Evolutionary conservation across 2,329 filamentous ascomycete genomes (phyloP).

Genomic region (Fusarium duplospermum): DNA sequence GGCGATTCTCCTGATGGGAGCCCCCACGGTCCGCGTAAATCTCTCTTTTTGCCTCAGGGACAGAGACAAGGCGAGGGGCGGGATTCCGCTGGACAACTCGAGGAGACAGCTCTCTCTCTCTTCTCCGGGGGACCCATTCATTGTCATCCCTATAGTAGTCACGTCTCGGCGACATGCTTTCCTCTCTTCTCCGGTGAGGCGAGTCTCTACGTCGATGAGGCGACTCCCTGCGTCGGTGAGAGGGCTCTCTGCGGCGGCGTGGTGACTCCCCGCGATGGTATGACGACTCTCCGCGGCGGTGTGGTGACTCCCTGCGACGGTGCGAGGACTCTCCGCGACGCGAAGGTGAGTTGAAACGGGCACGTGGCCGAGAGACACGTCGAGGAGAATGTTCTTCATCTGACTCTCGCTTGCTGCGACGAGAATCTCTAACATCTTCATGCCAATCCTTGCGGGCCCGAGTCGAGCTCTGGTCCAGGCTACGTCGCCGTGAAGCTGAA

Average conservation of each 20-base stretch:
- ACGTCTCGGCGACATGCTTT: slow-evolving; percentile 21
- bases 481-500: slow-evolving; percentile 1
- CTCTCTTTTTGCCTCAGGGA: slow-evolving; percentile 29
- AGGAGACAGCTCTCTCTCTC: slow-evolving; percentile 12
- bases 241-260: neutral
- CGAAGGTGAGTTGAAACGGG: slow-evolving; percentile 15
- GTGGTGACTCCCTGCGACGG: neutral
- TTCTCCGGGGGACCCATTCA: slow-evolving; percentile 10
- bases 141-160: slow-evolving; percentile 15
- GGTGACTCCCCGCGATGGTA: neutral
- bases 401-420: neutral
- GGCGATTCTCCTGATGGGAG: slow-evolving; percentile 14
- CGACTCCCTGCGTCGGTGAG: neutral
- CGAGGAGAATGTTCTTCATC: slow-evolving; percentile 4
- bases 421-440: slow-evolving; percentile 10
- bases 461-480: slow-evolving; percentile 19
- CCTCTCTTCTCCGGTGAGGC: neutral
- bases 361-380: slow-evolving; percentile 12
- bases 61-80: slow-evolving; percentile 29
- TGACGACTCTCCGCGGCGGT: neutral
- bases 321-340: neutral
- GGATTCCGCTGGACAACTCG: slow-evolving; percentile 33
- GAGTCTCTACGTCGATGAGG: neutral
- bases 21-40: slow-evolving; percentile 15
- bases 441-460: slow-evolving; percentile 6